Evolutionary conservation across 2,329 filamentous ascomycete genomes (phyloP), one percentile per base, ranked within the genome.

Genomic region (Aspergillus carbonarius): DNA sequence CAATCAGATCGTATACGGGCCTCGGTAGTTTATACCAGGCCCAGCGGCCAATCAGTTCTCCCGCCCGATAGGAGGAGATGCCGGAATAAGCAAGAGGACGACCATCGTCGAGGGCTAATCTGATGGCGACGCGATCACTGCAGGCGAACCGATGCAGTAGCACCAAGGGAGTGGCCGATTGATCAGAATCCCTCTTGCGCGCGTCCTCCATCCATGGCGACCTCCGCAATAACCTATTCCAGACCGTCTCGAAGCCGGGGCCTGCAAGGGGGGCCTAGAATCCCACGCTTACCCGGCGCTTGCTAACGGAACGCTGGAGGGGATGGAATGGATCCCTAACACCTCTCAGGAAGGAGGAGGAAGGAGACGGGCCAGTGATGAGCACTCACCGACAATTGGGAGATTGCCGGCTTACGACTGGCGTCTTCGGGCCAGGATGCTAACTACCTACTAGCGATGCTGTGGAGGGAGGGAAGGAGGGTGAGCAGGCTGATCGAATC

Each of bases 231-330:
- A 34, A 17, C 50, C 50, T 53, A 53, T 53, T 53, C 35, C 50
- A 53, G 50, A 53, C 50, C 35, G 50, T 42, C 42, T 53, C 23
- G 35, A 40, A 40, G 39, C 50, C 37, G 30, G 25, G 42, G 18
- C 50, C 50, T 53, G 50, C 50, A 53, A 42, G 50, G 50, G 25
- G 49, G 50, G 50, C 20, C 12, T 20, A 35, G 48, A 37, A 35
- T n/a, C 23, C 50, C 50, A 53, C 50, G 50, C 50, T 53, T 53
- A 53, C 25, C 50, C 23, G 37, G 50, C 30, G 50, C 25, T 27
- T 53, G 50, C 37, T 40, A 42, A 53, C 42, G 35, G 25, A 34
- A 40, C 27, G 50, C n/a, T 15, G 23, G 12, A 37, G 35, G 23
- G 49, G 37, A 51, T 23, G 34, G 8, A 37, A 39, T 17, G 8